Evolutionary conservation across 2,329 filamentous ascomycete genomes (phyloP), one percentile per base, ranked within the genome.

Genomic region (Neophaeococcomyces aloes): DNA sequence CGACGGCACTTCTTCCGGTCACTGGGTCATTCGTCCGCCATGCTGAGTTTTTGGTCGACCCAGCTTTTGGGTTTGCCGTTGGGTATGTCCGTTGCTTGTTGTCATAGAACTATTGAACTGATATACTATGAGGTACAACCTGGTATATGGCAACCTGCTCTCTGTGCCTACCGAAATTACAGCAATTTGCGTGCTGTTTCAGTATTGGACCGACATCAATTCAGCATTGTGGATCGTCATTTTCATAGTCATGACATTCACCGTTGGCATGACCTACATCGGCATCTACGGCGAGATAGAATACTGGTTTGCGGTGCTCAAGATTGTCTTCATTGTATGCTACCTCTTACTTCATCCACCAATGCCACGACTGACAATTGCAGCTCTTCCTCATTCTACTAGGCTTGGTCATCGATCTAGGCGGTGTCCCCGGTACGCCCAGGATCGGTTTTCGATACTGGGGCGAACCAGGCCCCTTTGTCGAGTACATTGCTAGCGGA

Each of bases 401-500:
- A 38, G 62, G 65, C 2, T 61, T 81, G 23, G 67, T 81, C 45
- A 76, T 81, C 53, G 73, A 78, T 53, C 67, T 80, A 1, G 78
- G 78, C 23, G 78, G 77, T 36, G 68, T 76, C 2, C 71, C 77
- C 0, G 74, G 75, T 3, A 71, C 70, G 0, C 67, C 73, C 15
- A 65, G 73, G 3, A 69, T 78, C 40, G 81, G 81, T 2, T 85
- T 85, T 59, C 62, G 68, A 30, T 84, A 83, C 61, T 87, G 82
- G 83, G 73, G 63, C 17, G 61, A 78, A 25, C 81, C 82, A 0
- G 81, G 79, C 1, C 76, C 79, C 0, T 81, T 83, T 53, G 76
- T 79, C 27, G 74, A 80, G 53, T 76, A 80, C 55, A 72, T 83
- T n/a, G 68, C 69, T 2, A 65, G 63, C 0, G 77, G 76, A 1